Percentiles rank a stretch among this genome's conserved stretches.
Evolutionary conservation across 345 rosid genomes (phyloP).

Genomic region (Brassica carinata): DNA sequence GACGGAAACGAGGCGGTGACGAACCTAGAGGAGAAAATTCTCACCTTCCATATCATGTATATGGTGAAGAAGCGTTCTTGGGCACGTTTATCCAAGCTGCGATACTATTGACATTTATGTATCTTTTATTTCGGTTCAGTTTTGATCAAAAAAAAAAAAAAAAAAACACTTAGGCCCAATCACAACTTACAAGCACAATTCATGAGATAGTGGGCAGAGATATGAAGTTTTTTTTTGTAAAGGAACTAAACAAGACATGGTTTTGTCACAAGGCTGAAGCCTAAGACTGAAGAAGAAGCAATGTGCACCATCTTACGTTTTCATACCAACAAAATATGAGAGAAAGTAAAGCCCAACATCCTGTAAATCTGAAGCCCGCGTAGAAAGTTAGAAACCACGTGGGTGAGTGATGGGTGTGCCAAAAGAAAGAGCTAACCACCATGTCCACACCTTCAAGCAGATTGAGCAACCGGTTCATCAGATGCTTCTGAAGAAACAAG

Average conservation of each 20-base stretch:
- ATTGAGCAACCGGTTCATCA: constrained; percentile 38
- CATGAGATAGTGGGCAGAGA: neutral
- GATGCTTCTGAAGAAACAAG: constrained; percentile 55
- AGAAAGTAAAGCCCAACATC: neutral
- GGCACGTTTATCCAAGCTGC: too few relatives aligned
- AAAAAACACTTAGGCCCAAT: neutral
- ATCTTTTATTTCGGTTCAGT: too few relatives aligned
- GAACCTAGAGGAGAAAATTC: too few relatives aligned
- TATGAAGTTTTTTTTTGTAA: neutral
- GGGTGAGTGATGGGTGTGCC: neutral
- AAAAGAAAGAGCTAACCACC: neutral
- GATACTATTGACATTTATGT: too few relatives aligned
- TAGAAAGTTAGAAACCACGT: neutral
- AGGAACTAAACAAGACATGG: neutral
- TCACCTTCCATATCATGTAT: too few relatives aligned
- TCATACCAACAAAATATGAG: constrained; percentile 6
- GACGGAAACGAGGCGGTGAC: too few relatives aligned
- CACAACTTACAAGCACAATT: neutral
- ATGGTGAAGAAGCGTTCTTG: too few relatives aligned
- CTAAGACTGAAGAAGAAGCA: neutral
- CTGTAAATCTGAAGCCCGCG: neutral
- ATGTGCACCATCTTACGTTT: constrained; percentile 8
- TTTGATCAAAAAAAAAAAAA: too few relatives aligned
- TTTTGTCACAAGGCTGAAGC: neutral
- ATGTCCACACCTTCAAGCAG: constrained; percentile 32